Evolutionary conservation across 495 filamentous ascomycete genomes (phyloP).

Genomic region (Annulohypoxylon maeteangense): DNA sequence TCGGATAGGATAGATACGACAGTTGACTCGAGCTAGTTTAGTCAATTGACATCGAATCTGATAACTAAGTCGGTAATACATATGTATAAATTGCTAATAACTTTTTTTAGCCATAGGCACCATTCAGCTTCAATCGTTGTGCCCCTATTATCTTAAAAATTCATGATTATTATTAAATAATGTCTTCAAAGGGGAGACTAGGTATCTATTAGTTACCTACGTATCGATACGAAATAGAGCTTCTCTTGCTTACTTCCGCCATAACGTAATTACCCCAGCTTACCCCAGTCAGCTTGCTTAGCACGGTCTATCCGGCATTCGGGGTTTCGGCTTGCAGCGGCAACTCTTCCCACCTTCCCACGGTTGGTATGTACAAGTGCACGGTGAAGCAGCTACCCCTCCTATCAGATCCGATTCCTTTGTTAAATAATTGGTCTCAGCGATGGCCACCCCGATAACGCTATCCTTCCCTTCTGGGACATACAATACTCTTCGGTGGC

Average conservation of each 20-base stretch:
- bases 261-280: slow-evolving; percentile 37
- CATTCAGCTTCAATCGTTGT: background rate
- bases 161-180: too few relatives aligned
- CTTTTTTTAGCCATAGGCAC: background rate
- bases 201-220: background rate
- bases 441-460: slow-evolving; percentile 33
- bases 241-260: slow-evolving; percentile 8
- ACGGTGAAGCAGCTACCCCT: slow-evolving; percentile 25
- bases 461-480: slow-evolving; percentile 24
- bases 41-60: slow-evolving; percentile 17
- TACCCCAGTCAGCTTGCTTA: slow-evolving; percentile 7
- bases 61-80: background rate
- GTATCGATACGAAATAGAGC: slow-evolving; percentile 6
- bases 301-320: slow-evolving; percentile 29
- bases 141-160: background rate
- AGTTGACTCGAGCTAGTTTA: slow-evolving; percentile 22
- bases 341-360: background rate
- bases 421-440: slow-evolving; percentile 18
- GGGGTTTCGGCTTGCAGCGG: slow-evolving; percentile 36
- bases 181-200: background rate
- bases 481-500: slow-evolving; percentile 14
- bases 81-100: background rate
- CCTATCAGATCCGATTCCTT: slow-evolving; percentile 26
- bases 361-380: background rate
- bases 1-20: slow-evolving; percentile 30